phyloP scores from a whole-genome alignment of 2,329 filamentous ascomycete genomes.

The Fusarium solani-melongenae region DNA sequence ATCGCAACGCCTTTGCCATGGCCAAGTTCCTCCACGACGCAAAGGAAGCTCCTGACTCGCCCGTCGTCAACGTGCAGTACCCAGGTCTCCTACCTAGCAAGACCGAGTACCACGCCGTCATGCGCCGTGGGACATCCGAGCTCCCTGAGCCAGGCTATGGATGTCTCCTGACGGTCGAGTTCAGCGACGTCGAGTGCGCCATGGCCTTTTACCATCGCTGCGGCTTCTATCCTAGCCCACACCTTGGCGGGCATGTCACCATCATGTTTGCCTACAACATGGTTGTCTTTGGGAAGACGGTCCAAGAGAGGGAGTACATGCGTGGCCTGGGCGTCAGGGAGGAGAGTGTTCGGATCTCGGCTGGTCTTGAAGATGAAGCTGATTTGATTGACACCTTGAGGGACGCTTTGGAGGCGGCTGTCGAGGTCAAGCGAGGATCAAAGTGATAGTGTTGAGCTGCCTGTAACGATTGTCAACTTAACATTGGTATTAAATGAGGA shows the following conservation, averaged over 20 bases:
- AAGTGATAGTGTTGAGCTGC: background rate
- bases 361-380: constrained; percentile 57
- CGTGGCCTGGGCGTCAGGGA: constrained; percentile 51
- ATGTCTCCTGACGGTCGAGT: constrained; percentile 64
- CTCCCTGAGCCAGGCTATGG: constrained; percentile 64
- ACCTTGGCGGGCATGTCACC: constrained; percentile 64
- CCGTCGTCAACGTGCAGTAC: constrained; percentile 57
- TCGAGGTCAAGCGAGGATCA: constrained; percentile 17
- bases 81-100: constrained; percentile 52
- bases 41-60: constrained; percentile 45
- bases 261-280: constrained; percentile 61
- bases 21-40: constrained; percentile 51
- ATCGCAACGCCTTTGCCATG: constrained; percentile 58
- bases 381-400: constrained; percentile 54
- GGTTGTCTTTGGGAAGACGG: constrained; percentile 54
- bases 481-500: constrained; percentile 23
- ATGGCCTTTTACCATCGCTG: constrained; percentile 62
- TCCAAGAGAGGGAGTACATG: constrained; percentile 51
- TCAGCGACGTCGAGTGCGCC: constrained; percentile 54
- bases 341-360: constrained; percentile 59
- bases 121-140: constrained; percentile 53
- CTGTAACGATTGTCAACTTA: background rate
- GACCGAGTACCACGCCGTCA: constrained; percentile 48
- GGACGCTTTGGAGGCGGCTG: constrained; percentile 47
- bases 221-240: constrained; percentile 62